Evolutionary conservation across 148 eudicot genomes (phyloP).

Genomic region (Salicornia ramosissima): DNA sequence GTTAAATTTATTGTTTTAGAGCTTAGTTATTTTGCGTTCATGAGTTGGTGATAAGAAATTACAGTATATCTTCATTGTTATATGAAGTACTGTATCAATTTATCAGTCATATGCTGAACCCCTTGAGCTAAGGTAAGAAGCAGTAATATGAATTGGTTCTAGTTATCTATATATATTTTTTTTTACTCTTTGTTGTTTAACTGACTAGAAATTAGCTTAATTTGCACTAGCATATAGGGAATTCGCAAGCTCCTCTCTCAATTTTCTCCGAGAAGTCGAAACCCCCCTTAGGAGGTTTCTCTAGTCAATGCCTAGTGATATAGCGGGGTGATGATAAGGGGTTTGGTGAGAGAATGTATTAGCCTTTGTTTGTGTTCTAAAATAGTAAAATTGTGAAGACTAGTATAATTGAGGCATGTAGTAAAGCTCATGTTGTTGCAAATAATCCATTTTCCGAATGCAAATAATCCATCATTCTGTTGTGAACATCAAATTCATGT

Average conservation of each 20-base stretch:
- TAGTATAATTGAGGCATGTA: background rate
- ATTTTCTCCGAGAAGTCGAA: background rate
- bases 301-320: background rate
- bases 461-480: too few species aligned
- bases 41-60: constrained; percentile 1
- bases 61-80: background rate
- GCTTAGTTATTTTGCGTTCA: background rate
- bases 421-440: background rate
- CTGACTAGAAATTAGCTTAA: background rate
- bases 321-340: background rate
- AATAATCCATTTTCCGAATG: background rate
- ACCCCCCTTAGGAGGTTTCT: background rate
- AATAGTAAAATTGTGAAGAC: background rate
- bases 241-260: background rate
- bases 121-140: background rate
- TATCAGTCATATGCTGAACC: background rate
- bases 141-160: background rate
- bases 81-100: background rate
- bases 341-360: background rate
- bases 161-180: background rate
- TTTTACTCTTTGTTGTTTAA: background rate
- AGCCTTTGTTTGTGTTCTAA: background rate
- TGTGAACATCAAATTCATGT: too few species aligned
- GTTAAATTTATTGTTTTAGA: too few species aligned
- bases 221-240: constrained; percentile 4